Conservation (phyloP, 169 alveolate genomes). For the Neospora caninum region DNA sequence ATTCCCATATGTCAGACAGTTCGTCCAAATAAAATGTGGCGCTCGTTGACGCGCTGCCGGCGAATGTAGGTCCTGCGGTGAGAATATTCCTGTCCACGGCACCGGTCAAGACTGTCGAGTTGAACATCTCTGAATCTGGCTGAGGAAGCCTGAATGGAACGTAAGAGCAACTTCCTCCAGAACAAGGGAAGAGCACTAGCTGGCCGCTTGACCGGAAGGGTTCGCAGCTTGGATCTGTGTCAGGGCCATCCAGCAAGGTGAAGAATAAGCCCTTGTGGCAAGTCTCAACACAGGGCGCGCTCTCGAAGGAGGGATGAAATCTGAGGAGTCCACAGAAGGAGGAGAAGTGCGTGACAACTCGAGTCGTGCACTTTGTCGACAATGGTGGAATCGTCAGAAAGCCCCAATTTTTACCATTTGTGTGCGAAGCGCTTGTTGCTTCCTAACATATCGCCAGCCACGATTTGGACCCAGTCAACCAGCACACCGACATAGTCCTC, state of each 20-base stretch:
- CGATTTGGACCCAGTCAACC: too few species aligned
- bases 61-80: constrained; percentile 11
- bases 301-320: background rate
- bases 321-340: background rate
- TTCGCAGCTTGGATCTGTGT: background rate
- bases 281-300: background rate
- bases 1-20: constrained; percentile 23
- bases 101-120: background rate
- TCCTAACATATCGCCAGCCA: too few species aligned
- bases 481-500: too few species aligned
- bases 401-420: too few species aligned
- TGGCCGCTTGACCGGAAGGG: background rate
- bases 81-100: background rate
- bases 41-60: background rate
- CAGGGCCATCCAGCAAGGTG: background rate
- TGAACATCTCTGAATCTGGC: background rate
- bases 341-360: background rate
- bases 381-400: too few species aligned
- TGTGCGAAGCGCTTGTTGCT: too few species aligned
- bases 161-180: background rate
- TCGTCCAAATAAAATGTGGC: background rate
- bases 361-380: too few species aligned
- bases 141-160: background rate
- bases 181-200: background rate
- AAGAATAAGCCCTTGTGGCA: background rate